A percentile compares a stretch with the other conserved stretches of the same genome.
Evolutionary conservation across 148 eudicot species (phyloP).

Genomic region (Nepenthes gracilis): DNA sequence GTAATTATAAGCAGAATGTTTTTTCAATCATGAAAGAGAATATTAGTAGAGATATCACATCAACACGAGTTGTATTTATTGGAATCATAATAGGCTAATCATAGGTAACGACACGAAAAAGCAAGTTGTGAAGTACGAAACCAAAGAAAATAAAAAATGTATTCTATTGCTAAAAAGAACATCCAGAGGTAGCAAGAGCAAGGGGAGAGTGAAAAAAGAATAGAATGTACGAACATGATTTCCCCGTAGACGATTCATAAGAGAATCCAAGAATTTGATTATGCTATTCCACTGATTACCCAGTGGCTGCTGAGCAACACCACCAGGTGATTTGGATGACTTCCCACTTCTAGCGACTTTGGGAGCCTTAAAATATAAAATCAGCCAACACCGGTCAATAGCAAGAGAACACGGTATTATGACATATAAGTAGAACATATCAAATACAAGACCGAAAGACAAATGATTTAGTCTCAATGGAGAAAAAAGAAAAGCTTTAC

Average conservation of each 20-base stretch:
- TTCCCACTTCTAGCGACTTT: conserved; percentile 71
- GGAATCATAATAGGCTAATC: no score
- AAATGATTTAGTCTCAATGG: not conserved
- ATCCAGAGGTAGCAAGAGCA: conserved; percentile 1
- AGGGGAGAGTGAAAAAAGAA: not conserved
- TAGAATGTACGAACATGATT: conserved; percentile 51
- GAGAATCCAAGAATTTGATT: conserved; percentile 82
- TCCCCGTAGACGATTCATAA: conserved; percentile 61
- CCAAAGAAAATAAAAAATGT: not conserved
- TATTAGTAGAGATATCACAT: no score
- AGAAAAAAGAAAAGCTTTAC: conserved; percentile 12
- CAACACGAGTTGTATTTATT: no score
- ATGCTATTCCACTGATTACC: conserved; percentile 91
- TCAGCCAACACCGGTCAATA: not conserved
- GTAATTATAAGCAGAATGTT: no score
- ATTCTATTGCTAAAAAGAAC: not conserved
- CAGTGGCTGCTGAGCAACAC: conserved; percentile 54
- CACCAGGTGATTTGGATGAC: conserved; percentile 74
- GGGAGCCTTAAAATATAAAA: conserved; percentile 54
- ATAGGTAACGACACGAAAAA: no score
- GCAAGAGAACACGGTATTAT: not conserved
- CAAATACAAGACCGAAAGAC: no score
- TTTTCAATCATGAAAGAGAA: no score
- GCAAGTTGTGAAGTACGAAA: not conserved
- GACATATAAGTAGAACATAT: not conserved